Base-by-base conservation (phyloP, 768 basidiomycete genomes). In the Boletus reticuloceps region DNA sequence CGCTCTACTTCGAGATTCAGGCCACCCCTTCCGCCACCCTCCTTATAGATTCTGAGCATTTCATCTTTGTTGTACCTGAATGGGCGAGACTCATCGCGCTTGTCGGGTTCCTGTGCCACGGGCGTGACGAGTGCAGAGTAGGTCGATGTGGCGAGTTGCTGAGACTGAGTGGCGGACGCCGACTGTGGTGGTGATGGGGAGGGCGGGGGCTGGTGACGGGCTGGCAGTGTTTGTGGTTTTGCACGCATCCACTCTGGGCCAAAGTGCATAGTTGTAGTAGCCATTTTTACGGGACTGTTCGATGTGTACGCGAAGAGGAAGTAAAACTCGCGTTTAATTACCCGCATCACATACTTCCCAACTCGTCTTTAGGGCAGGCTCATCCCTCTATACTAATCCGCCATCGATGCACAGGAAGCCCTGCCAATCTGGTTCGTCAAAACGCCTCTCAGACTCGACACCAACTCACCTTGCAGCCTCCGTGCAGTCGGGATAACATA, bases 221-320 rank as follows among this genome's bases (percentile, higher is more conserved):
- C 67, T 43, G 79, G 70, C 22, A 5, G 1, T 44, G 79, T 71
- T 54, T 83, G 82, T 58, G 81, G 82, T 75, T 91, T 91, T 61
- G 85, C 81, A 65, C 91, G 84, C 91, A 93, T 92, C 91, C 91
- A 93, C 74, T 93, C 91, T 45, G 91, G 91, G 66, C 89, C 91
- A 78, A 93, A 93, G 71, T 92, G 91, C 84, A 93, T 88, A 12
- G 89, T 86, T 27, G 80, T 78, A 59, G 88, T 68, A 44, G 79
- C 69, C 79, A 80, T 80, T 76, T 73, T 76, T 59, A 19, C n/a
- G 38, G n/a, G 38, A 39, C 29, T 29, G 29, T 29, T 2, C 29
- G 25, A 1, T 7, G 36, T 12, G 36, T 37, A 29, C 8, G 5
- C 29, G 29, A 29, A 29, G 29, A 29, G 29, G 8, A 29, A 8